Conservation (phyloP, 2,329 filamentous ascomycete species). For the Ceratocystis smalleyi region DNA sequence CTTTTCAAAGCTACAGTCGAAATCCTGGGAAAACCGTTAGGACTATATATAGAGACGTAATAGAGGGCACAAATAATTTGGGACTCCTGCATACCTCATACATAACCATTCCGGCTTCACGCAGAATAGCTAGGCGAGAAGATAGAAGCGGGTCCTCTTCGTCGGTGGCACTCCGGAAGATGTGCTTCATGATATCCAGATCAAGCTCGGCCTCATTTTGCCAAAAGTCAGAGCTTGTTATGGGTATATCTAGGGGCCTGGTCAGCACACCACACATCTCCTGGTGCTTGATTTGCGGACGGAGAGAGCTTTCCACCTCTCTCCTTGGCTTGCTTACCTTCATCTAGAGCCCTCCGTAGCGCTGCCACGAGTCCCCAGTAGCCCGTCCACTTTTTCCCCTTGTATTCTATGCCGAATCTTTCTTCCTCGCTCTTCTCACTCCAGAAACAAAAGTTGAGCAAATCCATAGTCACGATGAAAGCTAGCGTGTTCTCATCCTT, state of each 20-base stretch:
- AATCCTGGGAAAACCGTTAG: slow-evolving; percentile 39
- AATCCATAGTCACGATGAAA: slow-evolving; percentile 95
- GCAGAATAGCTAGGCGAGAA: slow-evolving; percentile 61
- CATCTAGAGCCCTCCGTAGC: slow-evolving; percentile 73
- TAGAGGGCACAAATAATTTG: background rate
- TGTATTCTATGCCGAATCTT: slow-evolving; percentile 70
- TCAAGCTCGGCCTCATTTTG: slow-evolving; percentile 59
- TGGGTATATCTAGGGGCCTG: slow-evolving; percentile 52
- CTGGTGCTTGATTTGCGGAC: background rate
- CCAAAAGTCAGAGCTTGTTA: slow-evolving; percentile 83
- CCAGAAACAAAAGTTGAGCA: slow-evolving; percentile 97
- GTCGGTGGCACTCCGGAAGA: slow-evolving; percentile 75
- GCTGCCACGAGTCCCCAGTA: slow-evolving; percentile 90
- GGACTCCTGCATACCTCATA: slow-evolving; percentile 42
- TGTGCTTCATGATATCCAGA: slow-evolving; percentile 53
- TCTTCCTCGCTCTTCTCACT: slow-evolving; percentile 54
- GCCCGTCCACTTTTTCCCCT: slow-evolving; percentile 70
- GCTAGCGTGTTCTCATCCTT: slow-evolving; percentile 68
- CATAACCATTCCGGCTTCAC: slow-evolving; percentile 68
- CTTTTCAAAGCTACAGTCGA: slow-evolving; percentile 56
- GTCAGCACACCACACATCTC: background rate
- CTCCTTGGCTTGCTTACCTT: slow-evolving; percentile 35
- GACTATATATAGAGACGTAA: background rate
- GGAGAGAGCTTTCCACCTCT: too few relatives aligned
- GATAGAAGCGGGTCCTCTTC: slow-evolving; percentile 76